Evolutionary conservation across 202 grass and related monocot genomes (phyloP), one percentile per base, ranked within the genome.

Genomic region (Tripidium arundinaceum): DNA sequence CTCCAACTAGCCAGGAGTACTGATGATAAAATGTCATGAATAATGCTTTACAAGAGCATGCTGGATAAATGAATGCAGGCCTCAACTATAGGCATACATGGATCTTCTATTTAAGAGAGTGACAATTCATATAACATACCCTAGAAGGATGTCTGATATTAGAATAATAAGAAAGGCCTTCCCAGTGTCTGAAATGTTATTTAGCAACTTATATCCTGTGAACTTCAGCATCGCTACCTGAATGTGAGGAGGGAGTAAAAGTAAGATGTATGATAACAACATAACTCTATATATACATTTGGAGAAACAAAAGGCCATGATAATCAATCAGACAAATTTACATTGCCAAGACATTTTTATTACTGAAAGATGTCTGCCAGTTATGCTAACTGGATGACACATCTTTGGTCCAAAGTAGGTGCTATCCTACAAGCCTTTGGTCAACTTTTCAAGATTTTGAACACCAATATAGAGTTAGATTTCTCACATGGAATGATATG

Each of bases 111-210:
- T 58, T 49, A 46, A 81, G 3, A 74, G 74, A 81, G 67, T 43
- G 67, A 45, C 11, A 46, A 86, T 31, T 42, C 4, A 76, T 78
- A 79, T 72, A 66, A 85, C 81, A 81, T 91, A 98, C 92, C 96
- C 96, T 68, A 98, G 80, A 88, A 93, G 90, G 50, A 95, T 98
- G 81, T 98, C 96, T 59, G 90, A 86, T 66, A 95, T 74, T 82
- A 93, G 55, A 87, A 98, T 98, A 57, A 98, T 95, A 82, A 93
- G 79, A 76, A 94, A 98, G 47, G 96, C 96, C 78, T 91, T 98
- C 83, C 92, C 92, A 60, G 82, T 79, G 80, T 95, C 92, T 65
- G 92, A 89, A 79, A 95, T 86, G 49, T 93, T 95, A 33, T 33
- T 33, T 33, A 33, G 31, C 31, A 33, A 33, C 31, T 33, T 33